Evolutionary conservation across 352 stramenopile species (phyloP), one percentile per base, ranked within the genome.

Genomic region (Phytopythium vexans): DNA sequence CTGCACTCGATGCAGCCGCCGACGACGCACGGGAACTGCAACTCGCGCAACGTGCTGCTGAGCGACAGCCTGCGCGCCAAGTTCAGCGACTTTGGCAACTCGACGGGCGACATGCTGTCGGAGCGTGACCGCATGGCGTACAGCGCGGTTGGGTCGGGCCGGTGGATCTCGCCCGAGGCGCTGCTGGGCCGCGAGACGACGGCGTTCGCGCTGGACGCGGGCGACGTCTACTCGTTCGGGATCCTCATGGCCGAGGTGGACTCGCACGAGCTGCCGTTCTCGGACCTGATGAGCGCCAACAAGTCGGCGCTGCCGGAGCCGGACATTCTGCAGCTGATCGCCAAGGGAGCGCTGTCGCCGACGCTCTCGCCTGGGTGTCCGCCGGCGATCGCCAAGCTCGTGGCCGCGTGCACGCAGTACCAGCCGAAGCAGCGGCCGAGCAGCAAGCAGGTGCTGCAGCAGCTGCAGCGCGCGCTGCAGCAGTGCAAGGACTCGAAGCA

Each of bases 241-340:
- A 82, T 89, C 42, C 47, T 89, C 42, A 82, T 89, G 36, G 72
- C 79, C 14, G 78, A 89, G 52, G 70, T 88, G 63, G 77, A 89
- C 37, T 84, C 78, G 16, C 78, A 89, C 49, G 70, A 83, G 53
- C 63, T 89, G 39, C 78, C 78, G 9, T 89, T 89, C 46, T 77
- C 76, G 8, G 73, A 89, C 49, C 58, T 86, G n/a, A 85, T 85
- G 74, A 64, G 78, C 50, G 71, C 74, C 4, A 82, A 86, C 41
- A 62, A 62, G 7, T 68, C 72, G 11, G 70, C 75, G 39, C 60
- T 86, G 15, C 72, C 72, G 0, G 78, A 87, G 57, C 76, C 73
- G 12, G 72, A 86, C 49, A 76, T 89, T 35, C 53, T 88, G 41
- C 74, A 88, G 55, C 54, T 83, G n/a, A 88, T 92, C 56, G 74